Percentiles rank a stretch among this genome's conserved stretches.
phyloP scores from a whole-genome alignment of 352 stramenopile genomes.

The Achlya hypogyna region DNA sequence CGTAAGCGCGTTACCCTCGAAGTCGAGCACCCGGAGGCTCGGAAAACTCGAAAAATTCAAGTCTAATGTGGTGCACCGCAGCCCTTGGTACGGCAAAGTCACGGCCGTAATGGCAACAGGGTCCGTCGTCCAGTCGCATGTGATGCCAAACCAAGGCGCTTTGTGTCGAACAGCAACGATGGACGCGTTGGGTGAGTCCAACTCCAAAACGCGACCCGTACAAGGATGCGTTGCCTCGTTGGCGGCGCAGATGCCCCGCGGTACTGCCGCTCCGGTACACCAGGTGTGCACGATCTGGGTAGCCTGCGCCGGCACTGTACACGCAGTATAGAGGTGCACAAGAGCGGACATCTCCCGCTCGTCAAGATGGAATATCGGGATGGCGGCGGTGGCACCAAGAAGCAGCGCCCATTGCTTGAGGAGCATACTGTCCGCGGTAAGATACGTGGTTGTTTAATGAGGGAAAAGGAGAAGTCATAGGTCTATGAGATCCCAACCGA shows the following conservation, averaged over 20 bases:
- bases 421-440: too few species aligned
- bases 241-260: not conserved
- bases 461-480: too few species aligned
- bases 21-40: not conserved
- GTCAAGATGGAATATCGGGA: not conserved
- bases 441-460: too few species aligned
- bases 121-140: conserved; percentile 1
- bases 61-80: not conserved
- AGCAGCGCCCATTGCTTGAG: too few species aligned
- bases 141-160: conserved; percentile 8
- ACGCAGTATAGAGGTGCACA: not conserved
- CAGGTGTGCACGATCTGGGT: not conserved
- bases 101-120: not conserved
- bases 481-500: too few species aligned
- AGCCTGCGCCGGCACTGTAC: too few species aligned
- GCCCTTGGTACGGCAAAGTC: conserved; percentile 2
- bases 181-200: too few species aligned
- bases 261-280: not conserved
- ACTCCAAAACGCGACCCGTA: not conserved
- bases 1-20: conserved; percentile 4
- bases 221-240: conserved; percentile 4
- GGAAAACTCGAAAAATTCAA: not conserved
- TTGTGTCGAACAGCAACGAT: not conserved
- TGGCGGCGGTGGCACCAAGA: not conserved
- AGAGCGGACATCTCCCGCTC: not conserved